Percentiles rank a stretch among this genome's conserved stretches.
phyloP scores from a whole-genome alignment of 192 early-diverging fungal species.

The Jimgerdemannia flammicorona region DNA sequence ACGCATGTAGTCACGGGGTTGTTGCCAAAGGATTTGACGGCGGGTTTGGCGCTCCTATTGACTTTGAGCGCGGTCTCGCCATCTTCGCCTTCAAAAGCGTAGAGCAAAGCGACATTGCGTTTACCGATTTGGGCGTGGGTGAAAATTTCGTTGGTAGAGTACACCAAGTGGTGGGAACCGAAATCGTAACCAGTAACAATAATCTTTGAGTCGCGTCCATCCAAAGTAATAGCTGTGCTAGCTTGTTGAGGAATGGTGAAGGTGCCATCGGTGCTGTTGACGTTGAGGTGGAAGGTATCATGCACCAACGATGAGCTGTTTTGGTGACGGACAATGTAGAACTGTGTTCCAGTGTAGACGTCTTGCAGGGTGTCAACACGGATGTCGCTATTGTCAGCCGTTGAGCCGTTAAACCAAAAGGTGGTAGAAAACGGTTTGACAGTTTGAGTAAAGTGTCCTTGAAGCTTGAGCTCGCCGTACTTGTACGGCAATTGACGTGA shows the following conservation, averaged over 20 bases:
- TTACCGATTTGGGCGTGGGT: constrained; percentile 5
- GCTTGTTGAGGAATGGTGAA: constrained; percentile 1
- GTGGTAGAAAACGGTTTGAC: not conserved
- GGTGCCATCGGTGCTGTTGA: not conserved
- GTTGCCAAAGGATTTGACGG: not conserved
- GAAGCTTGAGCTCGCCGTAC: constrained; percentile 9
- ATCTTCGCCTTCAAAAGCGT: constrained; percentile 15
- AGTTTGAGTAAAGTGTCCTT: not conserved
- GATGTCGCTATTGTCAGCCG: constrained; percentile 2
- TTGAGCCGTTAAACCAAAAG: not conserved
- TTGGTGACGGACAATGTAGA: constrained; percentile 8
- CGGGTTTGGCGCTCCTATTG: not conserved
- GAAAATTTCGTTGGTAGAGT: constrained; percentile 14
- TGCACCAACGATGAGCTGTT: not conserved
- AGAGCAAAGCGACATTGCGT: constrained; percentile 6
- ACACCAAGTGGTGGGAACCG: constrained; percentile 9
- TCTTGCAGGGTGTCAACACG: not conserved
- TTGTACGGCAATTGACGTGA: constrained; percentile 5
- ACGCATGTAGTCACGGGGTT: not conserved
- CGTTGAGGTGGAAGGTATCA: not conserved
- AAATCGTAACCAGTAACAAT: constrained; percentile 6
- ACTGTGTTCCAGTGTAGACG: not conserved
- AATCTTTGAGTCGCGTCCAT: constrained; percentile 11
- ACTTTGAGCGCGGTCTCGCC: constrained; percentile 2
- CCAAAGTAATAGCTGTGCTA: not conserved